Conservation (phyloP, 1,284 basidiomycete genomes). For the Marasmius fiardii region DNA sequence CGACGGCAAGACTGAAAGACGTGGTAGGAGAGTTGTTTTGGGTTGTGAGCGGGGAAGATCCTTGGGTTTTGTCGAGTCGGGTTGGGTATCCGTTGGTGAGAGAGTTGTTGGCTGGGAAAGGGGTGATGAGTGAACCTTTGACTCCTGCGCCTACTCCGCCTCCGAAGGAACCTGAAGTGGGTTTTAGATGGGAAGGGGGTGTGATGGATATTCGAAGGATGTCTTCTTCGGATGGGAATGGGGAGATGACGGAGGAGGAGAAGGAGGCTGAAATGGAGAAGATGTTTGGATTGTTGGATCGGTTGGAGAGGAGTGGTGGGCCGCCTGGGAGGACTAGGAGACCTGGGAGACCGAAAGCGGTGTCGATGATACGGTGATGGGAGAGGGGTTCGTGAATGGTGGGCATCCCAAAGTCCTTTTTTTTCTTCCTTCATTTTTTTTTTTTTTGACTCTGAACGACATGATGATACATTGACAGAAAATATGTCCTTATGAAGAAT, state of each 20-base stretch:
- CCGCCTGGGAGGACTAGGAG: background rate
- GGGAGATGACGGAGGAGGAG: slow-evolving; percentile 2
- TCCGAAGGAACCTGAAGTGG: background rate
- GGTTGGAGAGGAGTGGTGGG: background rate
- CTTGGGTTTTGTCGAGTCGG: background rate
- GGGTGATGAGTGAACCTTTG: background rate
- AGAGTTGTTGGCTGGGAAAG: background rate
- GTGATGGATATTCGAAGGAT: background rate
- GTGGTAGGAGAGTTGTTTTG: slow-evolving; percentile 82
- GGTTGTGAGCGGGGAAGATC: slow-evolving; percentile 51
- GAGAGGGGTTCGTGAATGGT: no score
- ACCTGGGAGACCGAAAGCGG: no score
- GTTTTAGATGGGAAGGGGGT: background rate
- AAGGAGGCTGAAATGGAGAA: background rate
- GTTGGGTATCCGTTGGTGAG: background rate
- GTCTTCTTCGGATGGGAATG: background rate
- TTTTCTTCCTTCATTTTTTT: no score
- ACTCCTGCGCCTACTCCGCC: background rate
- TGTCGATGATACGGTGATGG: no score
- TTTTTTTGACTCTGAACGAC: no score
- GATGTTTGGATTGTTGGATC: slow-evolving; percentile 1
- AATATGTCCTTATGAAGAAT: no score
- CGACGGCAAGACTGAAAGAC: slow-evolving; percentile 52
- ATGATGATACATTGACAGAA: no score
- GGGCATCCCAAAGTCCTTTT: no score